These are phyloP conservation scores for Aegilops bicornis DNA, from an alignment of 176 grass and related monocot species.

Conservation along the genomic window DNA sequence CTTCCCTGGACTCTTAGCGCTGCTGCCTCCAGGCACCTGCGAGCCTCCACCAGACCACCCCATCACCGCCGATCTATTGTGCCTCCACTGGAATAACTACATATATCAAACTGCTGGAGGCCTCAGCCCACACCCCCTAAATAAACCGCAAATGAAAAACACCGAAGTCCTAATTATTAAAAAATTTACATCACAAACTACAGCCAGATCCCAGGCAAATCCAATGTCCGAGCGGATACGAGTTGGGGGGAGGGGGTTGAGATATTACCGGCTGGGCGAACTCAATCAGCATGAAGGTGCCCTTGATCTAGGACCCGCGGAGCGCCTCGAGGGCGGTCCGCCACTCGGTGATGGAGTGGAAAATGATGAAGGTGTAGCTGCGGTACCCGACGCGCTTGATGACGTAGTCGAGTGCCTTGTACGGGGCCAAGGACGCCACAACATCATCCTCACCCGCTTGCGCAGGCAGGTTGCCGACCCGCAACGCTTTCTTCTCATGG, in stretches of 20 bases:
- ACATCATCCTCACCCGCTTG: constrained; percentile 50
- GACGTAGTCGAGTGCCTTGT: constrained; percentile 73
- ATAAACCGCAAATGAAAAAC: too few species aligned
- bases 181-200: neutral
- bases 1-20: too few species aligned
- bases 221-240: constrained; percentile 1
- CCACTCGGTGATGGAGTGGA: constrained; percentile 48
- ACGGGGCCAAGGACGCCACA: constrained; percentile 34
- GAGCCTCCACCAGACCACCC: too few species aligned
- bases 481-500: constrained; percentile 52
- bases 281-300: constrained; percentile 53
- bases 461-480: constrained; percentile 65
- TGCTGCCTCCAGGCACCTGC: too few species aligned
- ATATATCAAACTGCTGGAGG: too few species aligned
- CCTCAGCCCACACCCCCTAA: too few species aligned
- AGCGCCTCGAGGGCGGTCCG: constrained; percentile 55
- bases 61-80: too few species aligned
- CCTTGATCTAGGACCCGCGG: constrained; percentile 51
- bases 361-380: constrained; percentile 83
- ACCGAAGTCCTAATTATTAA: neutral
- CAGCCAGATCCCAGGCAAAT: neutral
- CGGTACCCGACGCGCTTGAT: constrained; percentile 49
- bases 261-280: constrained; percentile 67
- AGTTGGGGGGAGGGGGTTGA: neutral
- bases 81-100: too few species aligned